These are phyloP conservation scores for Erythrophleum ivorense DNA, from an alignment of 331 rosid species.

Conservation along the genomic window DNA sequence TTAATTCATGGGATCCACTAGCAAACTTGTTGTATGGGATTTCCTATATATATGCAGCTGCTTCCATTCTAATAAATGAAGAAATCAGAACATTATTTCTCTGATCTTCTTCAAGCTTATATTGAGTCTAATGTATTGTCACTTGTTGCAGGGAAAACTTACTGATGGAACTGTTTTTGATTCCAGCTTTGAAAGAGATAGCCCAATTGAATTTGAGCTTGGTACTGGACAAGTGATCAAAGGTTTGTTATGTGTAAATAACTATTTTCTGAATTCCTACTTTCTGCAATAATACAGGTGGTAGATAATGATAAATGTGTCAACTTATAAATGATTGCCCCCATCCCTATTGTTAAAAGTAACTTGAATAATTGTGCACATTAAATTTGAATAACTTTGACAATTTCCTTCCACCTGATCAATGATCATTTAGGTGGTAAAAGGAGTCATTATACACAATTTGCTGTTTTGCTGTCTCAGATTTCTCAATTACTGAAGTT, in stretches of 20 bases:
- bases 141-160: conserved; percentile 81
- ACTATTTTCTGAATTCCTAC: neutral
- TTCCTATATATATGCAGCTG: too few relatives aligned
- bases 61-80: too few relatives aligned
- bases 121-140: conserved; percentile 5
- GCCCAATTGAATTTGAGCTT: conserved; percentile 88
- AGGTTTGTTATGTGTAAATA: conserved; percentile 55
- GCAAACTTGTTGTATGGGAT: too few relatives aligned
- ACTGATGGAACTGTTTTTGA: conserved; percentile 96
- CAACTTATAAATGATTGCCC: neutral
- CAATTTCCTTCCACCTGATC: neutral
- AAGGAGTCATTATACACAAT: neutral
- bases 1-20: too few relatives aligned
- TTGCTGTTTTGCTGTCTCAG: neutral
- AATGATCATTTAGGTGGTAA: neutral
- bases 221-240: conserved; percentile 95
- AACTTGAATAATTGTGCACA: neutral
- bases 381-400: neutral
- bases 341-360: neutral
- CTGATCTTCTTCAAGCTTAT: too few relatives aligned
- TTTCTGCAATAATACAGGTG: neutral
- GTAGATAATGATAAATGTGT: neutral
- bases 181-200: conserved; percentile 88
- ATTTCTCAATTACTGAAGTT: neutral
- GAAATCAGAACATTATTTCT: too few relatives aligned